A percentile compares a stretch with the other conserved stretches of the same genome.
phyloP scores from a whole-genome alignment of 306 rosid genomes.

The Coriaria nepalensis region DNA sequence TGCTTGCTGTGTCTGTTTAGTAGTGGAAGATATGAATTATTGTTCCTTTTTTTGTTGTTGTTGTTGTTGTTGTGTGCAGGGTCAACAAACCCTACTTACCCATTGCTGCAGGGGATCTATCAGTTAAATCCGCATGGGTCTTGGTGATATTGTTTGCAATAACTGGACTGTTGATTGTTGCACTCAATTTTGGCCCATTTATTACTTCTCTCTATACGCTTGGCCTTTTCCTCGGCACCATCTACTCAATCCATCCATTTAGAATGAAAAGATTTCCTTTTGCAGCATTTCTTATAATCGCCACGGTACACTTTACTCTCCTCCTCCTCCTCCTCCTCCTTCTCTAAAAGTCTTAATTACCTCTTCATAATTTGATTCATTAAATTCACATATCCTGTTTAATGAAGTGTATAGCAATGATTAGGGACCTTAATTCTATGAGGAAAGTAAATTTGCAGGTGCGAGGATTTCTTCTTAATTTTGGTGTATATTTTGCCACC shows the following conservation, averaged over 20 bases:
- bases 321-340: slow-evolving; percentile 4
- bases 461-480: slow-evolving; percentile 88
- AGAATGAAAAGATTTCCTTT: slow-evolving; percentile 92
- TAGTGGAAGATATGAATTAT: background rate
- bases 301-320: slow-evolving; percentile 46
- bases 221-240: slow-evolving; percentile 90
- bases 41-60: slow-evolving; percentile 4
- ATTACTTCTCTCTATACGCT: slow-evolving; percentile 68
- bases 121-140: slow-evolving; percentile 86
- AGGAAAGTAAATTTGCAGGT: slow-evolving; percentile 46
- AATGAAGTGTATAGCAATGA: too few species aligned
- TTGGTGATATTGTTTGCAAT: slow-evolving; percentile 79
- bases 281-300: slow-evolving; percentile 93
- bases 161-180: slow-evolving; percentile 63
- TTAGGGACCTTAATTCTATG: slow-evolving; percentile 2
- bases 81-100: slow-evolving; percentile 97
- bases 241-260: slow-evolving; percentile 88
- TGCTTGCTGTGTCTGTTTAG: too few species aligned
- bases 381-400: too few species aligned
- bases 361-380: background rate
- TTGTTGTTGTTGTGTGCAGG: slow-evolving; percentile 43
- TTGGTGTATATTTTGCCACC: slow-evolving; percentile 90
- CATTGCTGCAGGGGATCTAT: slow-evolving; percentile 95
- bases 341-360: background rate
- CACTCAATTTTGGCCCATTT: slow-evolving; percentile 71